Base-by-base conservation (phyloP, 2,329 filamentous ascomycete species). In the Lachnellula suecica region DNA sequence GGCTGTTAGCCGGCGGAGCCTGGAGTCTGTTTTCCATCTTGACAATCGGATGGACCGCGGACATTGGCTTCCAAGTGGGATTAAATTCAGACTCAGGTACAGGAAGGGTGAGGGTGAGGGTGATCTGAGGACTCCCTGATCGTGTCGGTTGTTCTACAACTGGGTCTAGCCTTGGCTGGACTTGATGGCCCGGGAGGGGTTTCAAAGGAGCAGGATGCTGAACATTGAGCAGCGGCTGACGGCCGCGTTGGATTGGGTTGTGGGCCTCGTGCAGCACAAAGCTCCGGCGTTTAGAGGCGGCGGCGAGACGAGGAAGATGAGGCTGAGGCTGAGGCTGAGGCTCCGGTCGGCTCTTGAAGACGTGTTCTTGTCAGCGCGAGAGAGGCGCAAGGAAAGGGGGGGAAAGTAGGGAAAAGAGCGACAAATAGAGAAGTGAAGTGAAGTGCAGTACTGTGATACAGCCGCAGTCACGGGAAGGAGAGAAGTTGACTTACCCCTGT, bases 1-100 rank as follows among this genome's bases (percentile, higher is more conserved):
- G 46, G 48, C 44, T 56, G 23, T 47, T 23, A 44, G 62, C 62
- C 19, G 48, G 24, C 8, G 31, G 43, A 20, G 60, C 50, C 40
- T 50, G 48, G 20, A 59, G 48, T 23, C 37, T 46, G 11, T 58
- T 49, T 17, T 43, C 22, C 40, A 43, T 43, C 17, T 15, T 43
- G 40, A 24, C 4, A 9, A 2, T 43, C 31, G 15, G 31, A 13
- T 35, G 15, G 17, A 15, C 31, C 31, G 15, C 15, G 15, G 31
- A 35, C 15, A n/a, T n/a, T 35, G 15, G 15, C 31, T 35, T 35
- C 17, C 31, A 17, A 35, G 17, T 5, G 31, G 15, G 31, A 35
- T 35, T 35, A n/a, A n/a, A n/a, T 35, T 17, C 15, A 13, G 31
- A 35, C 31, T 15, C n/a, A n/a, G 31, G 31, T 35, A 35, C 15